Percentiles rank a stretch among this genome's conserved stretches.
Evolutionary conservation across 176 grass and related monocot species (phyloP).

Genomic region (Bonia amplexicaulis): DNA sequence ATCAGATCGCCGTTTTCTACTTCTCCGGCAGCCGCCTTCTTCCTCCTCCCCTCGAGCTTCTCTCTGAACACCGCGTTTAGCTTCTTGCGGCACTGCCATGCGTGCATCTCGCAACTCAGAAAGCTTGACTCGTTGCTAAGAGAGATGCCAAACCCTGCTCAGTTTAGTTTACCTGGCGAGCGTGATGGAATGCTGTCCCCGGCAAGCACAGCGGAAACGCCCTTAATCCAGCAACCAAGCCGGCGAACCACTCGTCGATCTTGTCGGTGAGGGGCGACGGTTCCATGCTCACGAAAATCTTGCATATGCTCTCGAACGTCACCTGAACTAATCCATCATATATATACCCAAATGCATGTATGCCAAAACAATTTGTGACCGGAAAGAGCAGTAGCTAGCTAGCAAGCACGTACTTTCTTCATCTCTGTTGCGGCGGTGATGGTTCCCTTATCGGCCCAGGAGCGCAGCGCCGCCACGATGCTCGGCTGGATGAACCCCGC

Average conservation of each 20-base stretch:
- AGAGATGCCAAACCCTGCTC: no score
- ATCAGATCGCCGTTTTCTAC: neutral
- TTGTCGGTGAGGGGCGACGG: slow-evolving; percentile 25
- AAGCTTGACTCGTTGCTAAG: no score
- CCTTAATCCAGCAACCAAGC: slow-evolving; percentile 17
- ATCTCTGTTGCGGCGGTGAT: slow-evolving; percentile 8
- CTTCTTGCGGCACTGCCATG: neutral
- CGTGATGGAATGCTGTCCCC: slow-evolving; percentile 21
- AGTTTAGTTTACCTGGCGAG: neutral
- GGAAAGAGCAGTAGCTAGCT: no score
- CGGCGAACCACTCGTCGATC: slow-evolving; percentile 23
- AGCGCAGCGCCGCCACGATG: slow-evolving; percentile 4
- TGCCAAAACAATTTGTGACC: no score
- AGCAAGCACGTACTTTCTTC: slow-evolving; percentile 14
- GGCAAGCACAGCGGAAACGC: slow-evolving; percentile 26
- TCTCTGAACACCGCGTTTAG: slow-evolving; percentile 15
- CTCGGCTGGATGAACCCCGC: slow-evolving; percentile 20
- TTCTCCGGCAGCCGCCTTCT: neutral
- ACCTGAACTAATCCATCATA: slow-evolving; percentile 7
- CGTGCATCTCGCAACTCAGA: neutral
- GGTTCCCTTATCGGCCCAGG: slow-evolving; percentile 30
- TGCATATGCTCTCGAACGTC: slow-evolving; percentile 40
- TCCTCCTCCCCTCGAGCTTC: slow-evolving; percentile 31
- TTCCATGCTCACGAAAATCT: slow-evolving; percentile 43
- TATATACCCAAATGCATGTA: no score